Conservation (phyloP, 1,284 basidiomycete species). For the Apiotrichum montevideense region DNA sequence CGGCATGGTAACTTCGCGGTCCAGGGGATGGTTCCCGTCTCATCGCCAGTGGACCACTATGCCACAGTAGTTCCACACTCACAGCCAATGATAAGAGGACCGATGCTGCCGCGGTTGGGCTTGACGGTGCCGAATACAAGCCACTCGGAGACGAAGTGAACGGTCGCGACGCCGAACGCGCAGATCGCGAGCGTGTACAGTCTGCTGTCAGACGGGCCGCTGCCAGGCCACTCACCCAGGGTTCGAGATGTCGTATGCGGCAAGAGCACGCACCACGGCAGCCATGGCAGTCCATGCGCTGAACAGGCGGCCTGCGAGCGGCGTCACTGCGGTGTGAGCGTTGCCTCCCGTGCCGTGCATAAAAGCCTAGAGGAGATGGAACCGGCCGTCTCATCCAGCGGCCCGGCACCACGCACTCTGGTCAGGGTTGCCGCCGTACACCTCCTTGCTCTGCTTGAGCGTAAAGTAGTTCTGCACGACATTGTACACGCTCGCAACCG, state of each 20-base stretch:
- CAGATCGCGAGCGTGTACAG: constrained; percentile 81
- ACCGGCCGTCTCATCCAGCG: too few relatives aligned
- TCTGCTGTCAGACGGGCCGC: constrained; percentile 49
- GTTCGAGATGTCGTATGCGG: constrained; percentile 76
- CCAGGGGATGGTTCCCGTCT: too few relatives aligned
- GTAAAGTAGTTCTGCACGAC: constrained; percentile 73
- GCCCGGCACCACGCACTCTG: constrained; percentile 39
- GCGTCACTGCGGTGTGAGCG: constrained; percentile 58
- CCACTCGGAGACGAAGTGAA: constrained; percentile 80
- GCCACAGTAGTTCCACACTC: constrained; percentile 41
- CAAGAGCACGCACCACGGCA: constrained; percentile 70
- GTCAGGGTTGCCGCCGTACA: constrained; percentile 61
- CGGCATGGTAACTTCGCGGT: too few relatives aligned
- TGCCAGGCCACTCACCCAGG: constrained; percentile 57
- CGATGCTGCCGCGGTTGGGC: constrained; percentile 59
- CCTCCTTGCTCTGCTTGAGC: constrained; percentile 64
- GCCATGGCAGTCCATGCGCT: constrained; percentile 81
- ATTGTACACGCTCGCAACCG: constrained; percentile 73
- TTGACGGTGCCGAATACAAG: constrained; percentile 75
- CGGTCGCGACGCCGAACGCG: constrained; percentile 82
- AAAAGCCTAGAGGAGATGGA: neutral
- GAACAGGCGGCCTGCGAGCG: constrained; percentile 78
- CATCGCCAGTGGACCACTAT: too few relatives aligned
- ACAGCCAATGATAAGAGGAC: constrained; percentile 83
- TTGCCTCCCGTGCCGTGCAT: neutral